Percentiles rank a stretch among this genome's conserved stretches.
phyloP scores from a whole-genome alignment of 1,284 basidiomycete species.

The Puccinia triticina region DNA sequence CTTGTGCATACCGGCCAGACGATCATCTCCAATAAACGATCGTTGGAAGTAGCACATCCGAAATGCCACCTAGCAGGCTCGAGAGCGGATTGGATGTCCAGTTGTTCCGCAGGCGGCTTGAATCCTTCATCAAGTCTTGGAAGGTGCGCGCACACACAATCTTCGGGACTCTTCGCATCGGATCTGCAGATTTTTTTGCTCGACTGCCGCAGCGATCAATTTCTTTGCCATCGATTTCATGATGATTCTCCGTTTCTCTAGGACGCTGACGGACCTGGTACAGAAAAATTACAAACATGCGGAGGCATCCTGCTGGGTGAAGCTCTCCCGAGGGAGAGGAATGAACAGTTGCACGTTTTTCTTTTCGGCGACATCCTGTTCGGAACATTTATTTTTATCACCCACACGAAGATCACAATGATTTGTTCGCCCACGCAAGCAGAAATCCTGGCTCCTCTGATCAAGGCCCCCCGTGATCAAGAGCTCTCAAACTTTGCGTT shows the following conservation, averaged over 20 bases:
- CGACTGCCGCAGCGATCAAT: not conserved
- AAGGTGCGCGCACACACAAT: not conserved
- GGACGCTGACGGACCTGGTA: not conserved
- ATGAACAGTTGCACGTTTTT: constrained; percentile 71
- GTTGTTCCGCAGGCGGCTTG: not conserved
- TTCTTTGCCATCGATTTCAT: not conserved
- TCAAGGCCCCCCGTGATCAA: not conserved
- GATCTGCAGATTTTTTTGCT: not conserved
- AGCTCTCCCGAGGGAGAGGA: not conserved
- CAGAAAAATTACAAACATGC: not conserved
- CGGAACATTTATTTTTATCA: constrained; percentile 76
- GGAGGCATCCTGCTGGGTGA: constrained; percentile 21
- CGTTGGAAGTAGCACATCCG: no score
- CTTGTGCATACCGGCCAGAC: no score
- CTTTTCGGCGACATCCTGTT: constrained; percentile 95
- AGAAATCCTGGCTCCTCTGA: constrained; percentile 59
- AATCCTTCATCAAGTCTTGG: not conserved
- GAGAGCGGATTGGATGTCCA: not conserved
- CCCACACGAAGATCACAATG: constrained; percentile 72
- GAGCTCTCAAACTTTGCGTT: not conserved
- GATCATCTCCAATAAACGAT: no score
- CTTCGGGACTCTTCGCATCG: no score
- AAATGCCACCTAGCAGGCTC: no score
- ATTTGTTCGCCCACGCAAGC: constrained; percentile 88
- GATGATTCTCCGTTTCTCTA: not conserved